Base-by-base conservation (phyloP, 495 filamentous ascomycete genomes). In the Thermochaetoides thermophila region DNA sequence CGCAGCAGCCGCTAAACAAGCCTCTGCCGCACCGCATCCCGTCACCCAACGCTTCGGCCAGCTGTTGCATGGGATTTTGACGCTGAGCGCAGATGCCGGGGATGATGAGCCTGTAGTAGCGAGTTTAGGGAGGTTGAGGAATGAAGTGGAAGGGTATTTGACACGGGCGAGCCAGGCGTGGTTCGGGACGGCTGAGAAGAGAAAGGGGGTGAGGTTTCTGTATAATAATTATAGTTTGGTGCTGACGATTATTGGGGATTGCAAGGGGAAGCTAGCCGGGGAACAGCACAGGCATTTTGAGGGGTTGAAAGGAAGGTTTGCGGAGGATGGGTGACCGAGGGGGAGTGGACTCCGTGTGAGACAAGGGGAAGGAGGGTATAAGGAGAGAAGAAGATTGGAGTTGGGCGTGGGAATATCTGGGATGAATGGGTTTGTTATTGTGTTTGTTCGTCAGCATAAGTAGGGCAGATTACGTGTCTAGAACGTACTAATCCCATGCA, bases 141-240 rank as follows among this genome's bases (percentile, higher is more conserved):
- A 64, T 37, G 86, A 94, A 44, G 73, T 81, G 29, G 84, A 94
- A 49, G 63, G 63, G 2, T 84, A 87, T 34, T 46, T 95, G 39
- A 69, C 69, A 8, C 81, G 76, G 46, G 50, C 63, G 11, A 55
- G 58, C 32, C 73, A 73, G 44, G 66, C 74, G 14, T 68, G 64
- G 5, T 74, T 85, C 36, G 74, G 72, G 2, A 11, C 6, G 6
- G 48, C 44, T 18, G 83, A 91, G 41, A 60, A 68, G 35, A 69
- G 82, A 46, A 87, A 84, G 59, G 60, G 82, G 45, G 81, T 86
- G 50, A 62, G 91, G 38, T 94, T 96, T 44, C 57, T 96, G 42
- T 82, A 73, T 46, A 96, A 95, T 53, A 96, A 97, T 50, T 96
- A 93, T 58, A 81, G 77, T 30, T 64, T 97, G 46, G 71, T 97